Conservation (phyloP, 75 land plant genomes). For the Sequoia sempervirens region DNA sequence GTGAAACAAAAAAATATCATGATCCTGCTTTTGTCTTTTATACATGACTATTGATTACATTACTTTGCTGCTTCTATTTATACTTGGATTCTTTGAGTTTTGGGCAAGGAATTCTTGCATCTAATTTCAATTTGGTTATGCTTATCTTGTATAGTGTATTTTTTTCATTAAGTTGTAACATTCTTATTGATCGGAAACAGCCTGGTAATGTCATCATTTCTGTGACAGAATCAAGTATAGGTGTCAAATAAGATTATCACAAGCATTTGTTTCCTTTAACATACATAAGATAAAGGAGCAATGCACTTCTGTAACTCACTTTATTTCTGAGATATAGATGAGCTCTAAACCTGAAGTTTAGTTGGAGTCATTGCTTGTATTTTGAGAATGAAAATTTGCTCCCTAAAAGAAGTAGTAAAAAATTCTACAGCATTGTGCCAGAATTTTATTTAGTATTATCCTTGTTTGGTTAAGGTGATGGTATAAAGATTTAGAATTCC, state of each 20-base stretch:
- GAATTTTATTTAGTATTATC: background rate
- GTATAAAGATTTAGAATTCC: background rate
- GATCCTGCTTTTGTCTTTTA: background rate
- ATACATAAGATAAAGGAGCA: background rate
- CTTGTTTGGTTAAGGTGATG: background rate
- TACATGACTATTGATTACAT: background rate
- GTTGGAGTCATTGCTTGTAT: background rate
- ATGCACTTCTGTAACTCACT: background rate
- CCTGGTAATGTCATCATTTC: background rate
- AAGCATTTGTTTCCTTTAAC: too few species aligned
- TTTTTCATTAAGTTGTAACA: background rate
- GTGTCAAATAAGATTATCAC: background rate
- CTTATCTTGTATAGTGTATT: background rate
- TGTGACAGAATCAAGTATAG: background rate
- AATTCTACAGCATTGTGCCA: background rate
- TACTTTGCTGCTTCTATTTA: background rate
- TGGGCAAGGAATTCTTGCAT: background rate
- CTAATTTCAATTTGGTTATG: background rate
- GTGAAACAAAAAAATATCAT: constrained; percentile 27
- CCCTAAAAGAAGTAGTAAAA: background rate
- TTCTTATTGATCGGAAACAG: background rate
- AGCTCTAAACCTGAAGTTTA: too few species aligned
- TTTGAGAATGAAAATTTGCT: background rate
- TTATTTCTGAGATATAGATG: too few species aligned
- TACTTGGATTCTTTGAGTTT: background rate